Evolutionary conservation across 208 protist genomes (phyloP).

Genomic region (Zelonia costaricensis): DNA sequence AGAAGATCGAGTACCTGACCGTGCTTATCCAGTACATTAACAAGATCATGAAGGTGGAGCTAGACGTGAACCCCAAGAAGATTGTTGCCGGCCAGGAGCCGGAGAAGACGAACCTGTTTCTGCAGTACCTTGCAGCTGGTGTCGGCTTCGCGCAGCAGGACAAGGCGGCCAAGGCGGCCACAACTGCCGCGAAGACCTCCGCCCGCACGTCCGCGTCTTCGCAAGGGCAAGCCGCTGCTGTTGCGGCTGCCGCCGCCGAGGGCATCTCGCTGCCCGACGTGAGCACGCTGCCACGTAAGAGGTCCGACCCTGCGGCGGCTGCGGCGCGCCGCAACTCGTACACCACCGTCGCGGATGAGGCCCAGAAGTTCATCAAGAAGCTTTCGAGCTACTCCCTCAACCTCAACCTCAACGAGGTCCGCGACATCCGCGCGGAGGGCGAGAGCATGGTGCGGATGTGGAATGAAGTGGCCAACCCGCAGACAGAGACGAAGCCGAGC

Average conservation of each 20-base stretch:
- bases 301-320: slow-evolving; percentile 5
- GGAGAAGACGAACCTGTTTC: slow-evolving; percentile 89
- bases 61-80: slow-evolving; percentile 87
- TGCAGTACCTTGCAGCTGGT: slow-evolving; percentile 79
- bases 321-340: slow-evolving; percentile 1
- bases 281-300: slow-evolving; percentile 28
- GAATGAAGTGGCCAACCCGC: slow-evolving; percentile 54
- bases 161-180: slow-evolving; percentile 37
- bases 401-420: slow-evolving; percentile 30
- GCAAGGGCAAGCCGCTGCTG: too few relatives aligned
- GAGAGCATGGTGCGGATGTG: slow-evolving; percentile 82
- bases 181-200: not conserved
- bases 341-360: slow-evolving; percentile 2
- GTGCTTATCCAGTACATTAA: slow-evolving; percentile 72
- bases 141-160: slow-evolving; percentile 83
- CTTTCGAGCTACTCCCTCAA: slow-evolving; percentile 66
- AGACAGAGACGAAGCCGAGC: slow-evolving; percentile 45
- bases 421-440: slow-evolving; percentile 41
- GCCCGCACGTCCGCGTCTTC: not conserved
- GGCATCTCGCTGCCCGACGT: slow-evolving; percentile 17
- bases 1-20: slow-evolving; percentile 87
- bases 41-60: slow-evolving; percentile 57
- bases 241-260: too few relatives aligned
- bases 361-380: slow-evolving; percentile 52
- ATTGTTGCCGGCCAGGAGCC: slow-evolving; percentile 87